These are phyloP conservation scores for Plasmodium malariae DNA, from an alignment of 169 alveolate genomes.

Conservation along the genomic window DNA sequence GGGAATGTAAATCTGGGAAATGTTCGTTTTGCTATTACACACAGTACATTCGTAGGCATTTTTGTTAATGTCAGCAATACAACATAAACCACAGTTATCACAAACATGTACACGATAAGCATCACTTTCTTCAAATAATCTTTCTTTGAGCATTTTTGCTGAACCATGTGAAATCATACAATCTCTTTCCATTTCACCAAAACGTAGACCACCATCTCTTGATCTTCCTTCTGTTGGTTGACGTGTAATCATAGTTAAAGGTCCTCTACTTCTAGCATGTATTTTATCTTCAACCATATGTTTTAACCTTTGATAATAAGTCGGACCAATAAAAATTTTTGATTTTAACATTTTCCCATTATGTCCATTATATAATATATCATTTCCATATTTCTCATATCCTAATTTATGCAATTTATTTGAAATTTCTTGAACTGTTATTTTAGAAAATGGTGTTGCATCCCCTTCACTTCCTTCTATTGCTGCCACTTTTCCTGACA, in stretches of 20 bases:
- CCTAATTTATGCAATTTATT: slow-evolving; percentile 96
- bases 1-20: slow-evolving; percentile 96
- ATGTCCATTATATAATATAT: slow-evolving; percentile 98
- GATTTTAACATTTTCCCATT: slow-evolving; percentile 95
- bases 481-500: slow-evolving; percentile 97
- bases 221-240: slow-evolving; percentile 99
- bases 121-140: slow-evolving; percentile 99
- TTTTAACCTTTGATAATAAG: slow-evolving; percentile 99
- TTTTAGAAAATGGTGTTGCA: slow-evolving; percentile 99
- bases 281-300: slow-evolving; percentile 99
- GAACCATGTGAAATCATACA: slow-evolving; percentile 99
- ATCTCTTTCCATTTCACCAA: slow-evolving; percentile 99
- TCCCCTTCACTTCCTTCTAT: slow-evolving; percentile 98
- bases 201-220: slow-evolving; percentile 97
- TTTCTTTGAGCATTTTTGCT: slow-evolving; percentile 99
- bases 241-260: slow-evolving; percentile 98
- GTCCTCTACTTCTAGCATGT: slow-evolving; percentile 99
- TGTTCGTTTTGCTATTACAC: slow-evolving; percentile 93
- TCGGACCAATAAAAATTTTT: slow-evolving; percentile 99
- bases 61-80: slow-evolving; percentile 95
- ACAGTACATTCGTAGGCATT: slow-evolving; percentile 93
- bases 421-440: slow-evolving; percentile 98
- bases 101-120: slow-evolving; percentile 99
- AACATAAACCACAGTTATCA: slow-evolving; percentile 96
- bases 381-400: slow-evolving; percentile 98